Percentiles rank a stretch among this genome's conserved stretches.
Conservation (phyloP, 176 grass and related monocot genomes). For the Hyparrhenia diplandra region DNA sequence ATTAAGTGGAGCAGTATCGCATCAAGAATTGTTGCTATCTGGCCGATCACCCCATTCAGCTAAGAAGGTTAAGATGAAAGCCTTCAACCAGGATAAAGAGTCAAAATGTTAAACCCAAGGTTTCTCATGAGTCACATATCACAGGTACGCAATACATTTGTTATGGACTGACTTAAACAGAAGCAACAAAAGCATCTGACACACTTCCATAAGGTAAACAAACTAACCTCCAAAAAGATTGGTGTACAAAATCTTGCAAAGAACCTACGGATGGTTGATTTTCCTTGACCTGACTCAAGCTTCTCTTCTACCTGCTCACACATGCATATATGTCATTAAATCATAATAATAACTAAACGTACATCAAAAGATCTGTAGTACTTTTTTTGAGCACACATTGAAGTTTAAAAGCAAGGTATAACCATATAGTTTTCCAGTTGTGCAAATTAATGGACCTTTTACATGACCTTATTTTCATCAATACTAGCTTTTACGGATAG, state of each 20-base stretch:
- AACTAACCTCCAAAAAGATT: conserved; percentile 72
- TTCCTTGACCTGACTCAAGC: conserved; percentile 77
- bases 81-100: conserved; percentile 38
- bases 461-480: neutral
- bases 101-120: conserved; percentile 11
- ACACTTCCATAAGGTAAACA: neutral
- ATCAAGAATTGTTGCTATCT: conserved; percentile 94
- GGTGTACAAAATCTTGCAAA: conserved; percentile 91
- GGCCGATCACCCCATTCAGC: conserved; percentile 91
- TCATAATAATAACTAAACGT: neutral
- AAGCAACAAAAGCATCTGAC: neutral
- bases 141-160: neutral
- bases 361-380: conserved; percentile 2
- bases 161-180: neutral
- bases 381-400: neutral
- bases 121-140: neutral
- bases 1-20: neutral
- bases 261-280: conserved; percentile 56
- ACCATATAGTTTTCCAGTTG: neutral
- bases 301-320: conserved; percentile 82
- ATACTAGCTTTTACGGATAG: neutral
- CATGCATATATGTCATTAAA: conserved; percentile 21
- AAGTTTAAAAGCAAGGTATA: neutral
- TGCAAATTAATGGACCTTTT: neutral
- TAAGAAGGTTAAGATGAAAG: conserved; percentile 89